Base-by-base conservation (phyloP, 352 stramenopile genomes). In the Hyaloperonospora arabidopsidis region DNA sequence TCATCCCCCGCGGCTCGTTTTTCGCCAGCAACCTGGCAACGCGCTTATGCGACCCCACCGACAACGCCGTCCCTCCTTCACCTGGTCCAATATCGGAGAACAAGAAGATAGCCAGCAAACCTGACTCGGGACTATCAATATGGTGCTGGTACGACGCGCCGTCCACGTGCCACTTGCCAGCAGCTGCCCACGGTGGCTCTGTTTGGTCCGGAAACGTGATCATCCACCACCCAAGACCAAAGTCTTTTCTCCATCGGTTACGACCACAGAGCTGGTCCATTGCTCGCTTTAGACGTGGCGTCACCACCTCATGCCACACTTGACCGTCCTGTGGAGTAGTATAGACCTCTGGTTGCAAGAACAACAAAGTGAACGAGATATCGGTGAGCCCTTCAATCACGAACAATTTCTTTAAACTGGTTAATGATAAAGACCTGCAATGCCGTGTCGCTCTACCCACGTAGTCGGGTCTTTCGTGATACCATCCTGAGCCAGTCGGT, bases 151-250 rank as follows among this genome's bases (percentile, higher is more conserved):
- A 91, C 28, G 75, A 63, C 11, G 79, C 76, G 19, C 83, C 83
- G 63, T 92, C 82, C 15, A 92, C 74, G 52, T 93, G 83, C 83
- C 83, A 93, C 51, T 84, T 85, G 21, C 83, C 83, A 0, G 80
- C 79, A 41, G 78, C 62, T 5, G 45, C 71, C 83, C 81, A 92
- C 17, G 81, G 77, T 23, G 63, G 61, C 36, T 70, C 47, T 0
- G 59, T 40, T 32, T 84, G 75, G 4, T 69, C 58, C 7, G 82
- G 80, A 51, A 92, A 93, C 29, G 84, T 92, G 48, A 92, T 57
- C 55, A 89, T 84, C 84, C 82, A 92, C 84, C 81, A 92, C 14
- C 84, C 84, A 29, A 83, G 82, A n/a, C 74, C 78, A 45, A 93
- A 84, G 18, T 72, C 25, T 4, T 32, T 54, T 34, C 84, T 56